These are phyloP conservation scores for Ceratocystis diversiconidia DNA, from an alignment of 2,329 filamentous ascomycete genomes.

Conservation along the genomic window DNA sequence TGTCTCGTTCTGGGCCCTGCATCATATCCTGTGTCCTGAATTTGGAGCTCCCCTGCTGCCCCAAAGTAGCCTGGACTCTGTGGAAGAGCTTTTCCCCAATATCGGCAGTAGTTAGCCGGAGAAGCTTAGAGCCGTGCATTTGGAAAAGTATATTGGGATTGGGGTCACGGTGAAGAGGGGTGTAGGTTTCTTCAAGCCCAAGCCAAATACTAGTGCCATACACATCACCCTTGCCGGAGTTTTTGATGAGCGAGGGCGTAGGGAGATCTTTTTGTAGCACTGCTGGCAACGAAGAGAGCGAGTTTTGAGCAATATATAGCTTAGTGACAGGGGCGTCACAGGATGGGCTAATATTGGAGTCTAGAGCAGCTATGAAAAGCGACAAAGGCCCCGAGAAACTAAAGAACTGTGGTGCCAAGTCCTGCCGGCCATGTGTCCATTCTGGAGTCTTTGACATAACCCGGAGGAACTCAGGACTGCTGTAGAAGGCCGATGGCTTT, in stretches of 20 bases:
- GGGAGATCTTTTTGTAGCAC: conserved; percentile 51
- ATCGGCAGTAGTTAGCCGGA: conserved; percentile 56
- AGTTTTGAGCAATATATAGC: conserved; percentile 80
- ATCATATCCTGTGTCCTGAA: conserved; percentile 84
- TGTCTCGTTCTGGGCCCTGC: conserved; percentile 55
- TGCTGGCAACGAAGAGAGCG: conserved; percentile 52
- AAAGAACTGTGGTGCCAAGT: conserved; percentile 30
- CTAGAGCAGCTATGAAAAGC: conserved; percentile 46
- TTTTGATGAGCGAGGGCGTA: conserved; percentile 46
- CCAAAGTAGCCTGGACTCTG: conserved; percentile 31
- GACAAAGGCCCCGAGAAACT: conserved; percentile 47
- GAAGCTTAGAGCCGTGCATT: conserved; percentile 54
- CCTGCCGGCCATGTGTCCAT: background rate
- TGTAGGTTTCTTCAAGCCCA: conserved; percentile 72
- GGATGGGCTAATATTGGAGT: conserved; percentile 31
- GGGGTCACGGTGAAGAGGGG: conserved; percentile 80
- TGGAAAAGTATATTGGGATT: conserved; percentile 91
- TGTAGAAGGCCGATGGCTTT: conserved; percentile 20
- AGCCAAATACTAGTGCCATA: conserved; percentile 83
- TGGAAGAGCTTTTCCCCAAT: conserved; percentile 51
- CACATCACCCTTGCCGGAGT: conserved; percentile 63
- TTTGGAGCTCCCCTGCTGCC: conserved; percentile 28
- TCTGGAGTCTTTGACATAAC: background rate
- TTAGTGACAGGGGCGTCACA: conserved; percentile 23
- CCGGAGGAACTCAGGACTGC: background rate